Percentiles rank a stretch among this genome's conserved stretches.
These are phyloP conservation scores for Scenedesmus sp. DNA, from an alignment of 163 green algal genomes.

Conservation along the genomic window DNA sequence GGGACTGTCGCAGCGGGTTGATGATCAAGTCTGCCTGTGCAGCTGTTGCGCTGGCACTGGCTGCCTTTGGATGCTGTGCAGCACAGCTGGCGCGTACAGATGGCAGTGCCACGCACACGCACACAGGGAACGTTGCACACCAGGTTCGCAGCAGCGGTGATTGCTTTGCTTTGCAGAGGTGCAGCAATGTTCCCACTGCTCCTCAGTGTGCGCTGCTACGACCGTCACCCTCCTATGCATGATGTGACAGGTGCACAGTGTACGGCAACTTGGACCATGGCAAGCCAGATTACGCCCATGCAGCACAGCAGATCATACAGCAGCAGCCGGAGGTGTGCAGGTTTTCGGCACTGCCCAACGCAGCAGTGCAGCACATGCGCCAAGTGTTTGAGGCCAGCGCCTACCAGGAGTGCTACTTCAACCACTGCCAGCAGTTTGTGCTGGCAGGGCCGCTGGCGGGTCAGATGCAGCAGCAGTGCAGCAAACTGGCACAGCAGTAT, in stretches of 20 bases:
- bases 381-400: neutral
- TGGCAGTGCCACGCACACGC: neutral
- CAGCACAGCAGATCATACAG: slow-evolving; percentile 27
- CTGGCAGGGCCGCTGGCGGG: neutral
- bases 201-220: neutral
- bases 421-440: slow-evolving; percentile 17
- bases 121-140: neutral
- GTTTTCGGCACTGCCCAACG: slow-evolving; percentile 5
- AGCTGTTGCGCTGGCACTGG: neutral
- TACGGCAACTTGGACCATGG: neutral
- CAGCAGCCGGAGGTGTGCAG: neutral
- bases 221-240: neutral
- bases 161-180: neutral
- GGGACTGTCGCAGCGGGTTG: neutral
- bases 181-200: neutral
- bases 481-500: neutral
- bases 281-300: neutral
- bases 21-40: neutral
- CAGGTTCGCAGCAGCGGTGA: neutral
- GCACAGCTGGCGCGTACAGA: neutral
- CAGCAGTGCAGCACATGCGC: neutral
- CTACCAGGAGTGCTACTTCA: neutral
- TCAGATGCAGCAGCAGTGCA: neutral
- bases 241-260: neutral
- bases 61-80: neutral